A percentile compares a stretch with the other conserved stretches of the same genome.
Conservation (phyloP, 116 monocot species). For the Posidonia oceanica region DNA sequence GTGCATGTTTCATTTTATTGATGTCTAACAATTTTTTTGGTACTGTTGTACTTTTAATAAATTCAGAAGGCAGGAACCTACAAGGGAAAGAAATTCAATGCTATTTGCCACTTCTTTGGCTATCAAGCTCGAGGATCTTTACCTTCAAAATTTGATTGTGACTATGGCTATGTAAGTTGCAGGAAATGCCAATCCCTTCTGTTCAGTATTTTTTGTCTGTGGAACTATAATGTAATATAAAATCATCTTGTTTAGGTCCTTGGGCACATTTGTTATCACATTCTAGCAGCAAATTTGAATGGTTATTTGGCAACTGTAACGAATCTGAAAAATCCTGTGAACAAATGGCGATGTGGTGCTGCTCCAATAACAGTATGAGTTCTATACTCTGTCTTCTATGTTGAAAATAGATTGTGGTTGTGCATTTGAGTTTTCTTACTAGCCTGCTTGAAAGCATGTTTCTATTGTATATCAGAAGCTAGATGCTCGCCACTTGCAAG, state of each 20-base stretch:
- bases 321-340: slow-evolving; percentile 75
- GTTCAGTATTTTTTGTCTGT: background rate
- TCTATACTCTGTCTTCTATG: background rate
- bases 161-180: slow-evolving; percentile 62
- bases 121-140: slow-evolving; percentile 88
- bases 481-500: no score
- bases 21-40: background rate
- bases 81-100: slow-evolving; percentile 94
- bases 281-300: slow-evolving; percentile 76
- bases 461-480: no score
- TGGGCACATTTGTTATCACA: slow-evolving; percentile 84
- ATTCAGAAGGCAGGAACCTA: slow-evolving; percentile 86
- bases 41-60: background rate
- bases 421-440: no score
- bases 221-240: slow-evolving; percentile 1
- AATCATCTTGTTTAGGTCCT: slow-evolving; percentile 34
- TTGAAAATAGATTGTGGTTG: background rate
- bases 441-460: no score
- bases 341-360: slow-evolving; percentile 87
- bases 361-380: slow-evolving; percentile 53
- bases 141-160: slow-evolving; percentile 92
- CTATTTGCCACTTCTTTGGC: slow-evolving; percentile 85
- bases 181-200: background rate
- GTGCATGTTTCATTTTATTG: background rate
- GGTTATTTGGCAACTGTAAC: slow-evolving; percentile 88